phyloP scores from a whole-genome alignment of 305 asterid genomes.

The Rubia balearica region DNA sequence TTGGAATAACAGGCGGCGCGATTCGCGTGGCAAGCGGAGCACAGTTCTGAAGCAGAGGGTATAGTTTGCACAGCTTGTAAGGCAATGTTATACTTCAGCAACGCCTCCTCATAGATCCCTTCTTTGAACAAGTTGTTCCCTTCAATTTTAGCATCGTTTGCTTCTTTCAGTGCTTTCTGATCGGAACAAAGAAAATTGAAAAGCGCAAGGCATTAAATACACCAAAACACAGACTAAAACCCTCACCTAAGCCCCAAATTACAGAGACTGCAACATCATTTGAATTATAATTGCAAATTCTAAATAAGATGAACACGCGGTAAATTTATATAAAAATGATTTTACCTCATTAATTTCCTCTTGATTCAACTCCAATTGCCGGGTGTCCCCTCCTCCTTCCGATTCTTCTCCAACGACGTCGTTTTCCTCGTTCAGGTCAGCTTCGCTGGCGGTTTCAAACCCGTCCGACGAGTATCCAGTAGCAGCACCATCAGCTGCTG shows the following conservation, averaged over 20 bases:
- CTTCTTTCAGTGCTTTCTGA: conserved; percentile 56
- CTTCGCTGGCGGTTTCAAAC: conserved; percentile 87
- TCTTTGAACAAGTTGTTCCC: conserved; percentile 69
- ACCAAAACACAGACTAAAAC: too few species aligned
- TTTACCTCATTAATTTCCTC: conserved; percentile 15
- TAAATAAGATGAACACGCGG: too few species aligned
- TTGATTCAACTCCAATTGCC: conserved; percentile 1
- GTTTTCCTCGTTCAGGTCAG: conserved; percentile 44
- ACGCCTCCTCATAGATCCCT: conserved; percentile 66
- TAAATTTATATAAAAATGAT: not conserved
- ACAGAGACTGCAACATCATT: not conserved
- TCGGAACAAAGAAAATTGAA: conserved; percentile 18
- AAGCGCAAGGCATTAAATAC: too few species aligned
- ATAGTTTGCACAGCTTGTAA: conserved; percentile 53
- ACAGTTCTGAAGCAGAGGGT: conserved; percentile 53
- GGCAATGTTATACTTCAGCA: conserved; percentile 71
- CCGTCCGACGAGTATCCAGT: conserved; percentile 61
- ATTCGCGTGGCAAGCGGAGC: conserved; percentile 73
- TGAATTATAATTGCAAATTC: not conserved
- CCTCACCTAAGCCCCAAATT: too few species aligned
- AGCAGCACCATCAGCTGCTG: conserved; percentile 19
- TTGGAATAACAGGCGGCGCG: conserved; percentile 84
- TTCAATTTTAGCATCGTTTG: conserved; percentile 64
- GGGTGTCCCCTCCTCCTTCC: conserved; percentile 14
- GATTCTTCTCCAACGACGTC: conserved; percentile 25